Evolutionary conservation across 176 grass and related monocot species (phyloP), one percentile per base, ranked within the genome.

Genomic region (Oryza longistaminata): DNA sequence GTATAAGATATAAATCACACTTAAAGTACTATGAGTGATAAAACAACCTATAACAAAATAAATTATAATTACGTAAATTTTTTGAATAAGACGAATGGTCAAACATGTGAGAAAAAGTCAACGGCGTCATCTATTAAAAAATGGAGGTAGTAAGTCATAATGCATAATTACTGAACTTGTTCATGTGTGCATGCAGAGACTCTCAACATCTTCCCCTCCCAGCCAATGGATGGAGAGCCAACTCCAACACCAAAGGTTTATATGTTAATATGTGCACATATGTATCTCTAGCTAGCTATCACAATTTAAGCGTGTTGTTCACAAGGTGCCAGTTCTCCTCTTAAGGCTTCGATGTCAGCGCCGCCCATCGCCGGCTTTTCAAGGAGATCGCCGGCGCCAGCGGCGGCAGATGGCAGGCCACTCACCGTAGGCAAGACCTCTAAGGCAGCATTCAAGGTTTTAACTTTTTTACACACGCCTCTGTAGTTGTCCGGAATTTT

Each of bases 141-240:
- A n/a, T n/a, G n/a, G n/a, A n/a, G n/a, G n/a, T n/a, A n/a, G n/a
- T n/a, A n/a, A 43, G 2, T 43, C 42, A 11, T 43, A 78, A 85
- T 68, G 62, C 68, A 68, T 84, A 19, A 19, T 53, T 15, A 64
- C 33, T 29, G 80, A 44, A 87, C 43, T 82, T 81, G 53, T 70
- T 80, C 70, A 71, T 90, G 81, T 76, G 82, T 80, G 24, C 43
- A 5, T 90, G 91, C 88, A 93, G 91, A 90, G 73, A 93, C 91
- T 61, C 74, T 93, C 61, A 93, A 83, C 76, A 93, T 93, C 75
- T 93, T 93, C 82, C 91, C 91, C 19, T 90, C 91, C 45, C 81
- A 88, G 67, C 85, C 91, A 76, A 93, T 88, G 82, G 88, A 90
- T 39, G 82, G 82, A 45, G 85, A 79, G 8, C 85, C 91, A 10